Percentiles rank a stretch among this genome's conserved stretches.
Conservation (phyloP, 768 basidiomycete genomes). For the Leccinum aurantiacum region DNA sequence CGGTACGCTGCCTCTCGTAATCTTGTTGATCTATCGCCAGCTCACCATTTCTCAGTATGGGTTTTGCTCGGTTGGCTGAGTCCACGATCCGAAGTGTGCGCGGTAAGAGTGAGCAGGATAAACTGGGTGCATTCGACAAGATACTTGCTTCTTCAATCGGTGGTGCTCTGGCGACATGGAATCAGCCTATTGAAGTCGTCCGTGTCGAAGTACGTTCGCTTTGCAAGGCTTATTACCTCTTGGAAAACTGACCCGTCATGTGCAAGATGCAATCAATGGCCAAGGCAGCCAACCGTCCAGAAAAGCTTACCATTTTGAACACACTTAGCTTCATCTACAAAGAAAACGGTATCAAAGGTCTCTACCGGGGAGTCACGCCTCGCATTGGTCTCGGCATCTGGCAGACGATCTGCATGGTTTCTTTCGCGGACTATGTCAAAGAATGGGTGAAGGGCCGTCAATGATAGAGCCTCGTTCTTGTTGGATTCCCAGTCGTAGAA, state of each 20-base stretch:
- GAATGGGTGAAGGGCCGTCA: conserved; percentile 61
- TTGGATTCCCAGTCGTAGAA: conserved; percentile 22
- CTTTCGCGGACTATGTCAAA: conserved; percentile 95
- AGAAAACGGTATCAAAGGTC: conserved; percentile 93
- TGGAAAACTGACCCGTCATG: conserved; percentile 7
- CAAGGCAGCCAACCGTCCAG: conserved; percentile 81
- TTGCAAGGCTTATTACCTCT: background rate
- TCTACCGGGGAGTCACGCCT: conserved; percentile 97
- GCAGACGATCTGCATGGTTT: conserved; percentile 99
- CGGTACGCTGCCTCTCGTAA: conserved; percentile 49
- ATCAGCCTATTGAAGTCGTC: conserved; percentile 97
- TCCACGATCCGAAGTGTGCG: conserved; percentile 68
- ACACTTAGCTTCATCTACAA: conserved; percentile 94
- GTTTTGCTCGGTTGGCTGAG: conserved; percentile 93
- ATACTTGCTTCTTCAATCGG: conserved; percentile 85
- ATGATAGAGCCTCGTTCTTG: conserved; percentile 13
- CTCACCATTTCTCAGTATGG: conserved; percentile 62
- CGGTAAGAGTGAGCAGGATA: conserved; percentile 78
- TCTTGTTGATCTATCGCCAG: background rate
- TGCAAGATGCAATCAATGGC: conserved; percentile 99
- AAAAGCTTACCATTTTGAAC: conserved; percentile 88
- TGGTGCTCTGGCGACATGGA: conserved; percentile 97
- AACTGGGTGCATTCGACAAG: conserved; percentile 77
- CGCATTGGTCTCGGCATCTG: conserved; percentile 95
- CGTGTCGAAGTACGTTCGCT: conserved; percentile 76